Conservation (phyloP, 495 filamentous ascomycete species). For the Xylaria castorea region DNA sequence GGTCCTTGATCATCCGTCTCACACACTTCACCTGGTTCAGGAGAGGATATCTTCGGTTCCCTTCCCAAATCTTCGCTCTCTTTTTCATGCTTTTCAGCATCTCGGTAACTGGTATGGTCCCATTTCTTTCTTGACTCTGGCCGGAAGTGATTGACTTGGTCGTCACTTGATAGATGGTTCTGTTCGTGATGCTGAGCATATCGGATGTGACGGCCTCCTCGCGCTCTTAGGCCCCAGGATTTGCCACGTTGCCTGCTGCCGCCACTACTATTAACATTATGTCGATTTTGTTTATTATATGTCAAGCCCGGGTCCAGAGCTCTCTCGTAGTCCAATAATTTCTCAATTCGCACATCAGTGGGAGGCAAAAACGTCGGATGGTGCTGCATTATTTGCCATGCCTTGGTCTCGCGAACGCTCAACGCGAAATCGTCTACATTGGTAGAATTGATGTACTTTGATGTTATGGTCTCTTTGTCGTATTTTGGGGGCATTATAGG, state of each 20-base stretch:
- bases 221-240: not conserved
- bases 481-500: constrained; percentile 55
- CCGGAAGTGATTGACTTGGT: not conserved
- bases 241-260: constrained; percentile 7
- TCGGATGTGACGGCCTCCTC: constrained; percentile 1
- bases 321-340: constrained; percentile 34
- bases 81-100: not conserved
- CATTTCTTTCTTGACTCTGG: not conserved
- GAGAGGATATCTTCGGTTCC: constrained; percentile 27
- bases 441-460: constrained; percentile 53
- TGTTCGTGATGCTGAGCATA: not conserved
- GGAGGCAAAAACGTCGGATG: constrained; percentile 55
- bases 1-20: constrained; percentile 31
- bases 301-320: constrained; percentile 2
- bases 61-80: not conserved
- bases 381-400: constrained; percentile 52
- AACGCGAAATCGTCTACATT: constrained; percentile 52
- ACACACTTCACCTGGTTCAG: constrained; percentile 41
- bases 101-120: not conserved
- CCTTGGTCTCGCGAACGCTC: constrained; percentile 48
- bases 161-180: not conserved
- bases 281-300: constrained; percentile 15
- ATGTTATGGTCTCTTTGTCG: constrained; percentile 53
- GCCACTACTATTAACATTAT: not conserved
- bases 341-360: constrained; percentile 31